phyloP scores from a whole-genome alignment of 768 basidiomycete species.

The Tylopilus vinaceipallidus region DNA sequence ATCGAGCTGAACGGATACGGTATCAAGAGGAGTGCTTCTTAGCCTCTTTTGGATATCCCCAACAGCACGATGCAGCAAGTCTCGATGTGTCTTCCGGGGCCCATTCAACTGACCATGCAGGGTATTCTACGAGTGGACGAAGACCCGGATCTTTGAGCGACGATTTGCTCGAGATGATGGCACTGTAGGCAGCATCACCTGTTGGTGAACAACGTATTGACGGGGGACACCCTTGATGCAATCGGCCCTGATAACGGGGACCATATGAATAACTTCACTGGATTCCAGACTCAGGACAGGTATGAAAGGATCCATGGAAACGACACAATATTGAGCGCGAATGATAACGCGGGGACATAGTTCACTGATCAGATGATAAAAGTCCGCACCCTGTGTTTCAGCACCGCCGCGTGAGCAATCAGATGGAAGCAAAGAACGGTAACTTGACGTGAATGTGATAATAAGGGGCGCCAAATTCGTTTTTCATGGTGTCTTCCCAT shows the following conservation, averaged over 20 bases:
- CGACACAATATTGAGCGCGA: conserved; percentile 36
- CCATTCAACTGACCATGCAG: conserved; percentile 64
- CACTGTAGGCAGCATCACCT: conserved; percentile 63
- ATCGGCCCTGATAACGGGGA: conserved; percentile 50
- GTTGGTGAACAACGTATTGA: conserved; percentile 52
- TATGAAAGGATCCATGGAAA: conserved; percentile 30
- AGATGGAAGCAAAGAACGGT: background rate
- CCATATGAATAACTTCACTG: conserved; percentile 41
- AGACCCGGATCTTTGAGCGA: conserved; percentile 54
- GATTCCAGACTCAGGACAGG: conserved; percentile 40
- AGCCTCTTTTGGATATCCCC: too few species aligned
- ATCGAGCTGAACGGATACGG: too few species aligned
- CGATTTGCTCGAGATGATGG: conserved; percentile 43
- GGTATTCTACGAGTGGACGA: conserved; percentile 44
- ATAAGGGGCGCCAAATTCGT: conserved; percentile 34
- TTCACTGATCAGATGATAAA: conserved; percentile 41
- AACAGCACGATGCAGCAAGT: conserved; percentile 43
- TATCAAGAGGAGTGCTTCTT: too few species aligned
- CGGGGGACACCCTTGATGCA: conserved; percentile 53
- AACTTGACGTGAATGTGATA: conserved; percentile 34
- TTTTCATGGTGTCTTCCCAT: conserved; percentile 35
- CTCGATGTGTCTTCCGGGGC: conserved; percentile 47
- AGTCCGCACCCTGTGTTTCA: conserved; percentile 41
- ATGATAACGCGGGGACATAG: conserved; percentile 35
- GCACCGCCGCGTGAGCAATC: background rate